Evolutionary conservation across 228 moss, liverwort and hornwort genomes (phyloP), one percentile per base, ranked within the genome.

Genomic region (Sphagnum fallax): DNA sequence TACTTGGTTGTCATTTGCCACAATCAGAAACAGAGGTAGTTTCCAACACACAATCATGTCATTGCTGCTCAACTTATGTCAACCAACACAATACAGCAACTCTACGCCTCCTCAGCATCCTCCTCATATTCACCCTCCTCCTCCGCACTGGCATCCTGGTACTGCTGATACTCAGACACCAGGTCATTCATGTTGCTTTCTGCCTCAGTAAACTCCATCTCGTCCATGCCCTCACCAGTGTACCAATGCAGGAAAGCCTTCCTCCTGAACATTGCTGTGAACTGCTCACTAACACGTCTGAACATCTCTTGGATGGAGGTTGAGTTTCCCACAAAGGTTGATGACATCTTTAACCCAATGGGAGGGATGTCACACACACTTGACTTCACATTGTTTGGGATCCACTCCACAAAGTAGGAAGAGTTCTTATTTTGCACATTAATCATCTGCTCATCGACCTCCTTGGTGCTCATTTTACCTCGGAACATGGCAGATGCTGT

Each of bases 311-410:
- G 70, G 51, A 70, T 70, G 50, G 67, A 76, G 0, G 82, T 82
- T 4, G 82, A 82, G 62, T 82, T 82, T 0, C 82, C 82, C 52
- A 82, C 75, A 16, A 82, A 82, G 6, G 82, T 82, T 5, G 82
- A 82, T 9, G 82, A 82, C 82, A 82, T 82, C 75, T 82, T 82
- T 61, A 82, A 13, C 3, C 82, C 82, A 2, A 75, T 82, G 5
- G 82, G 82, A 6, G 82, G 82, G 10, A 82, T 82, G 67, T 82
- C 82, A 67, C 82, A 82, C 53, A 82, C 82, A 0, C 75, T 75
- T 6, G 82, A 82, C 78, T 82, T 82, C 78, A 82, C 82, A 62
- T 82, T 82, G 71, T 82, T 76, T 53, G 76, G 71, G 58, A 82
- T 61, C 70, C 70, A 70, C 70, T 78, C 78, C 53, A 78, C 78